Percentiles rank a stretch among this genome's conserved stretches.
Evolutionary conservation across 306 rosid species (phyloP).

Genomic region (Glycine tomentella): DNA sequence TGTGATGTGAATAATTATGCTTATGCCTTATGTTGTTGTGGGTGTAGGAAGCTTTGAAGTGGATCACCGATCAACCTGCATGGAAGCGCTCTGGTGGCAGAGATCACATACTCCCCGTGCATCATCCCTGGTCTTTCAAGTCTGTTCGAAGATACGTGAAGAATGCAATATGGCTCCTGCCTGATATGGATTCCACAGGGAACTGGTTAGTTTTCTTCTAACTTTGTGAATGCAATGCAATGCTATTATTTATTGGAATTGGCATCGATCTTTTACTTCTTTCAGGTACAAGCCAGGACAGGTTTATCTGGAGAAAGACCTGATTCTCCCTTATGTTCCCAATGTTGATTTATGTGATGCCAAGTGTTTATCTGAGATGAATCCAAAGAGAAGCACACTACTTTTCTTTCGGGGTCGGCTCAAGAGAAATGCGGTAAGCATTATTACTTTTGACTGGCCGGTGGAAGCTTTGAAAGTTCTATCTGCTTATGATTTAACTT

Average conservation of each 20-base stretch:
- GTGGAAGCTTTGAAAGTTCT: slow-evolving; percentile 17
- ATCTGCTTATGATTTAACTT: not conserved
- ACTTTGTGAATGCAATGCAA: not conserved
- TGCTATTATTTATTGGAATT: slow-evolving; percentile 24
- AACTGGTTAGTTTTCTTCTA: slow-evolving; percentile 69
- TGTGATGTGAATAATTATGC: not conserved
- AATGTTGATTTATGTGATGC: slow-evolving; percentile 88
- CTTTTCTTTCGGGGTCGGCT: slow-evolving; percentile 96
- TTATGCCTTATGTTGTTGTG: slow-evolving; percentile 20
- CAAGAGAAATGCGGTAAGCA: slow-evolving; percentile 94
- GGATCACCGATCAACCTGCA: slow-evolving; percentile 94
- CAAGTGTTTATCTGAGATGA: slow-evolving; percentile 66
- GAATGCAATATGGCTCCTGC: slow-evolving; percentile 93
- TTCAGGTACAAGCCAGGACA: slow-evolving; percentile 97
- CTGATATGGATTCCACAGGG: slow-evolving; percentile 99
- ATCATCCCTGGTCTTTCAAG: slow-evolving; percentile 99
- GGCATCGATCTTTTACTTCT: slow-evolving; percentile 22
- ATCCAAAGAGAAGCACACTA: slow-evolving; percentile 68
- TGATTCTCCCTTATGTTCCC: slow-evolving; percentile 93
- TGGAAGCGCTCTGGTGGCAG: slow-evolving; percentile 95
- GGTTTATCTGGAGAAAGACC: slow-evolving; percentile 92
- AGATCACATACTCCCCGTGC: slow-evolving; percentile 93
- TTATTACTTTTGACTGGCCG: slow-evolving; percentile 12
- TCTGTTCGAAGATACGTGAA: slow-evolving; percentile 80
- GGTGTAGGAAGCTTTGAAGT: slow-evolving; percentile 84